These are phyloP conservation scores for Ustilago lituana DNA, from an alignment of 1,284 basidiomycete species.

Conservation along the genomic window DNA sequence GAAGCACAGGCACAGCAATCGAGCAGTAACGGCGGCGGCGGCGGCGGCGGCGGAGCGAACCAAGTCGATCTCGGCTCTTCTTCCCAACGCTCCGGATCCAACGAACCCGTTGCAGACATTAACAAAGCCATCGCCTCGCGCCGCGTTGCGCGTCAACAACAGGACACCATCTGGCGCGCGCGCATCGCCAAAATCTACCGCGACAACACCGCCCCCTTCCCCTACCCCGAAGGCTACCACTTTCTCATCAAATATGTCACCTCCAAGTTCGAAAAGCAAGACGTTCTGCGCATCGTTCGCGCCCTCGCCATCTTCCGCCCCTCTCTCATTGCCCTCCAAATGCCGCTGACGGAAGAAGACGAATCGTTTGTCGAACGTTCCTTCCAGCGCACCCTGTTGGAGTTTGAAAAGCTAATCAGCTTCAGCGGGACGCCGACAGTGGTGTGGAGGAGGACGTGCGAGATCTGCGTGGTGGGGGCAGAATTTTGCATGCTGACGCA, in stretches of 20 bases:
- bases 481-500: slow-evolving; percentile 91
- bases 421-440: slow-evolving; percentile 98
- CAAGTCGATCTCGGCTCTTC: slow-evolving; percentile 42
- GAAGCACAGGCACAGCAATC: slow-evolving; percentile 16
- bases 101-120: slow-evolving; percentile 45
- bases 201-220: slow-evolving; percentile 59
- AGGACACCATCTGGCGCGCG: slow-evolving; percentile 58
- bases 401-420: slow-evolving; percentile 94
- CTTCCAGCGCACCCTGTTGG: slow-evolving; percentile 90
- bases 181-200: slow-evolving; percentile 62
- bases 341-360: slow-evolving; percentile 62
- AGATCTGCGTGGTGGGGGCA: slow-evolving; percentile 93
- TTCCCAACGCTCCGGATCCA: slow-evolving; percentile 35
- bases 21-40: too few relatives aligned
- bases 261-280: slow-evolving; percentile 89
- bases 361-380: slow-evolving; percentile 85
- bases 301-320: slow-evolving; percentile 93
- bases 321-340: slow-evolving; percentile 90
- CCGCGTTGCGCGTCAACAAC: slow-evolving; percentile 43
- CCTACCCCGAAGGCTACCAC: slow-evolving; percentile 66
- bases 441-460: slow-evolving; percentile 97
- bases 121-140: slow-evolving; percentile 46
- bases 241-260: slow-evolving; percentile 66
- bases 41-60: slow-evolving; percentile 4
- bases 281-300: slow-evolving; percentile 90